Evolutionary conservation across 2,329 filamentous ascomycete genomes (phyloP), one percentile per base, ranked within the genome.

Genomic region (Phaeosphaeria sp.): DNA sequence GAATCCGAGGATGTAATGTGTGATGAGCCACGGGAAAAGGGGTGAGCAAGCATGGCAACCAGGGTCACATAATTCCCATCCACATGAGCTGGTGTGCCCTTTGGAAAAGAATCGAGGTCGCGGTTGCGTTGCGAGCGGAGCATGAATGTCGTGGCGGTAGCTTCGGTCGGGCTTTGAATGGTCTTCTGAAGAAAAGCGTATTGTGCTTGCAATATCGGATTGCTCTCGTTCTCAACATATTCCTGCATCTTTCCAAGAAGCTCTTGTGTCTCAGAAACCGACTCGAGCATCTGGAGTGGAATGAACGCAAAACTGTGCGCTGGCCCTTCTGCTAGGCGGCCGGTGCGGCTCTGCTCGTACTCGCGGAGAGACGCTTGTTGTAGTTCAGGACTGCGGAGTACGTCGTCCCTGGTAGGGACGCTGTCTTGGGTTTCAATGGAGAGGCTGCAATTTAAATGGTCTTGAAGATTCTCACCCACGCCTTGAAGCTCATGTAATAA

Each of bases 401-500:
- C 54, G 24, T 54, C 33, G 33, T 67, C 63, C 20, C 49, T 57
- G 25, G 65, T 67, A 9, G 47, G 52, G 18, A 64, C 49, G 17
- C 56, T 15, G 9, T 64, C 61, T 44, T 45, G 25, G 18, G 54
- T 45, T 20, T 45, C 43, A 9, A 18, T 21, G 13, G 43, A 45
- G 13, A 68, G 40, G 24, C 61, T 40, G 22, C 59, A 63, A 20
- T 64, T 64, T 2, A 64, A 44, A 47, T 88, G 86, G 65, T 90
- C 87, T 42, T 87, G 81, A 8, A 90, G 78, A 71, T 89, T 87
- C 56, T 83, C 82, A 1, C 87, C 88, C 1, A 90, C 86, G 21
- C 87, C 84, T 0, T 83, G 81, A 1, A 87, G 83, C 59, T 88
- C 79, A 6, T 82, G 78, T 17, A 87, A 58, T 0, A 84, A 71